These are phyloP conservation scores for Neocucurbitaria cava DNA, from an alignment of 2,329 filamentous ascomycete genomes.

Conservation along the genomic window DNA sequence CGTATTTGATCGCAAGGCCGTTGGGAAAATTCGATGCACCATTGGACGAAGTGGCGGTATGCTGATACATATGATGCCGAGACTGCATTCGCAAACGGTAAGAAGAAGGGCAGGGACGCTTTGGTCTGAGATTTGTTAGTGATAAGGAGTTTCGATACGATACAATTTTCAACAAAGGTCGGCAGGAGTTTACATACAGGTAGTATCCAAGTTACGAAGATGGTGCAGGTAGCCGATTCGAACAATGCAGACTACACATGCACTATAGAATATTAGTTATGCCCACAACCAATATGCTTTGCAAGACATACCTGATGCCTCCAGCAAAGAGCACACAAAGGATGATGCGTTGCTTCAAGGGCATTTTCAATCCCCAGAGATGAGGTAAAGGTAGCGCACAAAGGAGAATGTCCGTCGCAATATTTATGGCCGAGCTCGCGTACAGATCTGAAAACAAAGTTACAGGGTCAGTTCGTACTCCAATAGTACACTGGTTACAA, in stretches of 20 bases:
- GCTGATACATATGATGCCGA: constrained; percentile 39
- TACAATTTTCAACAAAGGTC: background rate
- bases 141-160: background rate
- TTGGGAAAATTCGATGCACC: constrained; percentile 25
- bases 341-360: constrained; percentile 33
- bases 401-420: constrained; percentile 32
- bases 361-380: constrained; percentile 35
- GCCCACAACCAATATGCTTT: background rate
- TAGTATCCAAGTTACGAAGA: constrained; percentile 27
- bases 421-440: constrained; percentile 32
- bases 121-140: constrained; percentile 18
- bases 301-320: constrained; percentile 29
- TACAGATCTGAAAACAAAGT: constrained; percentile 15
- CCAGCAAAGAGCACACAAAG: constrained; percentile 35
- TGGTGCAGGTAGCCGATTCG: constrained; percentile 28
- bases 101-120: constrained; percentile 30
- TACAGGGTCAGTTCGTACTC: background rate
- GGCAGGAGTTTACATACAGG: constrained; percentile 24
- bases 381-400: constrained; percentile 33
- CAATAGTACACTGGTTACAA: background rate
- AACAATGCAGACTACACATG: constrained; percentile 31
- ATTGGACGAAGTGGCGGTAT: constrained; percentile 37
- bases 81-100: constrained; percentile 37
- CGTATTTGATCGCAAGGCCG: constrained; percentile 3
- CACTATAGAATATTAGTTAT: constrained; percentile 15